phyloP scores from a whole-genome alignment of 441 rosid species.

The Aquilaria agallochum region DNA sequence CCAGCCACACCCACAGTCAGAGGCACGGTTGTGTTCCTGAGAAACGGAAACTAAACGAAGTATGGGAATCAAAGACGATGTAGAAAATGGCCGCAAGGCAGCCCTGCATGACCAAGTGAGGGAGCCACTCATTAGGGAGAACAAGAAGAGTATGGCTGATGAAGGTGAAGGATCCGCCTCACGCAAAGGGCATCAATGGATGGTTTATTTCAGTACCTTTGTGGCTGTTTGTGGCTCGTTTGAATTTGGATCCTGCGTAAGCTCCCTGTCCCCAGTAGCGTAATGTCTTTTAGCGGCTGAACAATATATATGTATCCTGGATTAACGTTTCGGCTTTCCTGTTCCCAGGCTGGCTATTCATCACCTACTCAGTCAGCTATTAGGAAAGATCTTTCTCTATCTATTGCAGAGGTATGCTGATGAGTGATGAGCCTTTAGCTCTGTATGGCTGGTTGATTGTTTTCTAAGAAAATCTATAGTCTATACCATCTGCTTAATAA shows the following conservation, averaged over 20 bases:
- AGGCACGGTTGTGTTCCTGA: no score
- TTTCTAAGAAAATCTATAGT: no score
- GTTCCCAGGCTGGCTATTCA: slow-evolving; percentile 60
- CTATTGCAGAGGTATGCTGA: slow-evolving; percentile 43
- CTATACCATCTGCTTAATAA: no score
- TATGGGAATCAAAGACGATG: slow-evolving; percentile 40
- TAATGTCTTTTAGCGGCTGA: neutral
- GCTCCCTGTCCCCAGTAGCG: slow-evolving; percentile 12
- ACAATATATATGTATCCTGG: no score
- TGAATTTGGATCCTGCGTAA: slow-evolving; percentile 88
- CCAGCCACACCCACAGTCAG: no score
- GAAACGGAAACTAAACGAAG: slow-evolving; percentile 4
- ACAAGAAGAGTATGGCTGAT: no score
- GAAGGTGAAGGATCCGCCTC: slow-evolving; percentile 18
- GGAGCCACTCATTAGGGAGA: slow-evolving; percentile 32
- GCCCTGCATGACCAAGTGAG: slow-evolving; percentile 17
- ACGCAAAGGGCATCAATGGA: slow-evolving; percentile 39
- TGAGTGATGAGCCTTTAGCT: no score
- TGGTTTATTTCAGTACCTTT: slow-evolving; percentile 79
- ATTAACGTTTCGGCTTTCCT: slow-evolving; percentile 9
- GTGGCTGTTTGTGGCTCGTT: slow-evolving; percentile 90
- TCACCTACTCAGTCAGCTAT: slow-evolving; percentile 85
- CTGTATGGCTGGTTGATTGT: no score
- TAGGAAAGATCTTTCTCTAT: slow-evolving; percentile 57
- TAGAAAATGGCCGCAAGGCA: slow-evolving; percentile 13